phyloP scores from a whole-genome alignment of 2,329 filamentous ascomycete species.

The Colletotrichum chlorophyti region DNA sequence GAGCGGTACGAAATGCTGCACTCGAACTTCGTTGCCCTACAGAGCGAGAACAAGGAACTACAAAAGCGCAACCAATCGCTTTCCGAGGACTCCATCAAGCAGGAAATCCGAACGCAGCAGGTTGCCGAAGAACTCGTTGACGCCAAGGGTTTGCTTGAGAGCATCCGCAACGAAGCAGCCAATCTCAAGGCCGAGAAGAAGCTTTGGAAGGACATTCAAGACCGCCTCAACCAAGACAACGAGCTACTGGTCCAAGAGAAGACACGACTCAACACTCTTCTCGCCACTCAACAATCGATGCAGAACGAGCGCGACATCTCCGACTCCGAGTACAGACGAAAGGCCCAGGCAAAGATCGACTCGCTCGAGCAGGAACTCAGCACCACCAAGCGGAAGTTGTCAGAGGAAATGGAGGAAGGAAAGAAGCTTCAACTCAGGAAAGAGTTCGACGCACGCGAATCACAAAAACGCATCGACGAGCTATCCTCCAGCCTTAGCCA shows the following conservation, averaged over 20 bases:
- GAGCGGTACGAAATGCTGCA: conserved; percentile 91
- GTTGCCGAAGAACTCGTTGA: conserved; percentile 93
- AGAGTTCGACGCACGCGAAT: conserved; percentile 88
- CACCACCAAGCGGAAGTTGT: conserved; percentile 81
- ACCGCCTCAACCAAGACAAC: conserved; percentile 86
- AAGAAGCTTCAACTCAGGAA: conserved; percentile 85
- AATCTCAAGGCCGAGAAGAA: conserved; percentile 96
- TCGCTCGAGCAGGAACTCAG: conserved; percentile 79
- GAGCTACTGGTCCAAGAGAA: conserved; percentile 85
- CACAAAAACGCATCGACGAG: conserved; percentile 91
- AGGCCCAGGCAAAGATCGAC: conserved; percentile 80
- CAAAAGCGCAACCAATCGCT: conserved; percentile 81
- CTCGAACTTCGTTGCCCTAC: conserved; percentile 82
- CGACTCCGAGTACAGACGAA: conserved; percentile 81
- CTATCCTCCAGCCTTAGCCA: conserved; percentile 81
- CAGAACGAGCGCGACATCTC: conserved; percentile 90
- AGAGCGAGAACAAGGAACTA: conserved; percentile 84
- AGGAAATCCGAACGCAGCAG: conserved; percentile 89
- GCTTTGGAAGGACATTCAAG: conserved; percentile 92
- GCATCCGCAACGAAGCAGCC: conserved; percentile 86
- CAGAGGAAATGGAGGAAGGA: conserved; percentile 81
- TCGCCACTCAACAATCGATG: conserved; percentile 84
- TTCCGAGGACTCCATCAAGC: conserved; percentile 84
- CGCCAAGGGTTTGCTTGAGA: conserved; percentile 80
- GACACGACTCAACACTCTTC: conserved; percentile 79